Evolutionary conservation across 176 grass and related monocot species (phyloP).

Genomic region (Hsuehochloa calcarea): DNA sequence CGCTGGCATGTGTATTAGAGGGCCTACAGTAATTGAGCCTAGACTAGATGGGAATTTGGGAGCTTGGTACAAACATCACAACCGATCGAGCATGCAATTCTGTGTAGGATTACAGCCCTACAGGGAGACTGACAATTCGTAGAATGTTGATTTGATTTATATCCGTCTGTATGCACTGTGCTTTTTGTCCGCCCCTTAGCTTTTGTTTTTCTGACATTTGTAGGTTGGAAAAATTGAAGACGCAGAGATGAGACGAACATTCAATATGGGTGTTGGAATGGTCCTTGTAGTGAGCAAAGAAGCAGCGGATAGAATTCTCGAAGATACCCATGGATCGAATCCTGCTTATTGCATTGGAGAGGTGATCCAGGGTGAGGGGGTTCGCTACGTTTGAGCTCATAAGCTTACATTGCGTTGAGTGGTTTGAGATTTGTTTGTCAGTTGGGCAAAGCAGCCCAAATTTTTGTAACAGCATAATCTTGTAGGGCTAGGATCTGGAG

Average conservation of each 20-base stretch:
- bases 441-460: background rate
- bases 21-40: background rate
- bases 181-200: background rate
- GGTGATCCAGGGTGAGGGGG: slow-evolving; percentile 69
- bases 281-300: slow-evolving; percentile 69
- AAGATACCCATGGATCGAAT: slow-evolving; percentile 22
- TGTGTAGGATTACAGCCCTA: background rate
- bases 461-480: slow-evolving; percentile 23
- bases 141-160: background rate
- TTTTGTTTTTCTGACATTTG: background rate
- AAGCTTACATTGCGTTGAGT: background rate
- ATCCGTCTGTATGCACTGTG: background rate
- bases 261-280: slow-evolving; percentile 97
- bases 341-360: slow-evolving; percentile 61
- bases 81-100: background rate
- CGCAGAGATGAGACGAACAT: slow-evolving; percentile 82
- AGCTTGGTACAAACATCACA: background rate
- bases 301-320: slow-evolving; percentile 46
- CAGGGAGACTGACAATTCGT: too few relatives aligned
- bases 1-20: background rate
- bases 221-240: slow-evolving; percentile 83
- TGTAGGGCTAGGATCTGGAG: slow-evolving; percentile 3
- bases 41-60: background rate
- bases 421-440: background rate
- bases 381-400: slow-evolving; percentile 45